Evolutionary conservation across 2,329 filamentous ascomycete species (phyloP).

Genomic region (Calonectria montana): DNA sequence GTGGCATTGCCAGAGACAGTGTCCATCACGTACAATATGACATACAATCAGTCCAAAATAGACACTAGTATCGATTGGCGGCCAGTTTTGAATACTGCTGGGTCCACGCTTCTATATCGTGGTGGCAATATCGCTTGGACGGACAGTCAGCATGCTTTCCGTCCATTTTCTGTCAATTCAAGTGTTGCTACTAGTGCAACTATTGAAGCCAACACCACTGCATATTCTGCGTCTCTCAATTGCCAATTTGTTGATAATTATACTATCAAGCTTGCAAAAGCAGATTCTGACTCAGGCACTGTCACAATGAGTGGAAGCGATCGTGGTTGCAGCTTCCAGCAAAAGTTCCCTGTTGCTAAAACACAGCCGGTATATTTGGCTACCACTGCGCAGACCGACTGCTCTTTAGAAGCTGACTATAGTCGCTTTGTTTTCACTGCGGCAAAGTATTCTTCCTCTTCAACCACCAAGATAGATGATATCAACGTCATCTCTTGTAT

Average conservation of each 20-base stretch:
- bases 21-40: slow-evolving; percentile 12
- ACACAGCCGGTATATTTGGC: neutral
- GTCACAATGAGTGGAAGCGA: neutral
- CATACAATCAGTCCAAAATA: slow-evolving; percentile 8
- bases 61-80: slow-evolving; percentile 25
- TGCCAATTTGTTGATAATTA: neutral
- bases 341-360: neutral
- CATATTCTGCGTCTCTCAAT: neutral
- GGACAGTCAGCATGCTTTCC: slow-evolving; percentile 19
- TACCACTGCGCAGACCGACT: neutral
- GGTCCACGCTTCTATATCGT: slow-evolving; percentile 18
- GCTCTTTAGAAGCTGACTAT: neutral
- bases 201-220: neutral
- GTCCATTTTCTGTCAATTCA: slow-evolving; percentile 12
- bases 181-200: neutral
- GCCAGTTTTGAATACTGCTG: slow-evolving; percentile 23
- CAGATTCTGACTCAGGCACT: neutral
- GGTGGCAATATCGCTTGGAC: slow-evolving; percentile 25
- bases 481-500: neutral
- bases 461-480: neutral
- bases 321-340: neutral
- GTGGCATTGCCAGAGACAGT: neutral
- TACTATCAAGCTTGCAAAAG: neutral
- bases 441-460: neutral
- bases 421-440: neutral